Evolutionary conservation across 1,139 yeast genomes (phyloP).

Genomic region (Kurtzmaniella quercitrusa): DNA sequence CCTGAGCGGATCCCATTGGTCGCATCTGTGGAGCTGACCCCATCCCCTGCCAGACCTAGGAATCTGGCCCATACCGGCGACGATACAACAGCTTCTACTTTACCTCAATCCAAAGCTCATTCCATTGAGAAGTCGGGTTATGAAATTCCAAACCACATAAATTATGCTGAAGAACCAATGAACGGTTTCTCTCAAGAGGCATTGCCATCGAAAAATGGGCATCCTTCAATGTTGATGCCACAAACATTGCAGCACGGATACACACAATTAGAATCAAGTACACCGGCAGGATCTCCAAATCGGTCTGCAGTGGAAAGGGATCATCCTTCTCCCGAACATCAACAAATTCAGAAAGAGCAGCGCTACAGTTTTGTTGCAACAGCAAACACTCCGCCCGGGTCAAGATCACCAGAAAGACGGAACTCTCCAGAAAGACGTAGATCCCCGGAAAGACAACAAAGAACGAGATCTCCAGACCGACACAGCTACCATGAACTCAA

Average conservation of each 20-base stretch:
- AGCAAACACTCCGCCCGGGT: background rate
- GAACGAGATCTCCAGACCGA: background rate
- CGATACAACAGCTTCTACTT: background rate
- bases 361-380: background rate
- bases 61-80: background rate
- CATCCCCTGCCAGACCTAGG: background rate
- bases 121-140: background rate
- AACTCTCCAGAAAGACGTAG: no score
- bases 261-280: background rate
- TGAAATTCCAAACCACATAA: background rate
- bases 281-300: background rate
- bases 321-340: background rate
- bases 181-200: background rate
- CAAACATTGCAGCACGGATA: background rate
- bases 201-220: background rate
- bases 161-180: background rate
- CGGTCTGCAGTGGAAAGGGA: conserved; percentile 1
- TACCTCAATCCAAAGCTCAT: background rate
- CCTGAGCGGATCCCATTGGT: conserved; percentile 1
- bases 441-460: no score
- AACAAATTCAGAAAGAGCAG: background rate
- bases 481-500: background rate
- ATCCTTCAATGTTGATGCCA: background rate
- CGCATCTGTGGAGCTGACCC: conserved; percentile 1
- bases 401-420: background rate